Conservation (phyloP, 805 yeast species). For the Tetrapisispora taiwanensis region DNA sequence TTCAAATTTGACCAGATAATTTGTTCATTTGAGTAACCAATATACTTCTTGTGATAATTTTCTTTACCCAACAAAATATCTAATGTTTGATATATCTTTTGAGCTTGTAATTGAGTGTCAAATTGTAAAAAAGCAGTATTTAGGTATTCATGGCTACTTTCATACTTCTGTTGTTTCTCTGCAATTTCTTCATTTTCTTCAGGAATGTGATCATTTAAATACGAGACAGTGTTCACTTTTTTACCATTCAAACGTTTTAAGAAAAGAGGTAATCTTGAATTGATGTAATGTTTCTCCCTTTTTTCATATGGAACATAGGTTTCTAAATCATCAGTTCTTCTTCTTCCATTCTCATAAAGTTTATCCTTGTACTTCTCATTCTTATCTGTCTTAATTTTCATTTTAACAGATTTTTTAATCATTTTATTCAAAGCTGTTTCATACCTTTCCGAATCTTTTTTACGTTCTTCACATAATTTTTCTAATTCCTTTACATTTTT, state of each 20-base stretch:
- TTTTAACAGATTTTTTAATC: constrained; percentile 48
- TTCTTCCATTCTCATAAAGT: constrained; percentile 30
- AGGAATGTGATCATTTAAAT: constrained; percentile 55
- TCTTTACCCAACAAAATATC: constrained; percentile 41
- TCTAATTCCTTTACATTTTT: constrained; percentile 49
- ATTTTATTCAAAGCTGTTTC: constrained; percentile 58
- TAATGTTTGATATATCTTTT: constrained; percentile 77
- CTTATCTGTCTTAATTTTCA: constrained; percentile 45
- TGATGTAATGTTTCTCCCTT: constrained; percentile 71
- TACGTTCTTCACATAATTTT: constrained; percentile 50
- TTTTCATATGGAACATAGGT: constrained; percentile 62
- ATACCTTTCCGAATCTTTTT: constrained; percentile 47
- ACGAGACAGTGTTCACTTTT: constrained; percentile 75
- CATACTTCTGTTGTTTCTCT: constrained; percentile 44
- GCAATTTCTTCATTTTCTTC: constrained; percentile 59
- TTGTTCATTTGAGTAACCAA: constrained; percentile 71
- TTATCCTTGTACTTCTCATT: constrained; percentile 37
- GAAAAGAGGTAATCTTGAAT: constrained; percentile 32
- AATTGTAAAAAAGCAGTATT: constrained; percentile 77
- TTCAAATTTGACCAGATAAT: constrained; percentile 73
- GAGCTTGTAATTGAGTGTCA: constrained; percentile 76
- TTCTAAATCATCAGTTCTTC: constrained; percentile 46
- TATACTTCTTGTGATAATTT: constrained; percentile 36
- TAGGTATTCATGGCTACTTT: constrained; percentile 36
- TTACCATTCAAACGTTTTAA: constrained; percentile 37